phyloP scores from a whole-genome alignment of 331 rosid genomes.

The Malus hybrid region DNA sequence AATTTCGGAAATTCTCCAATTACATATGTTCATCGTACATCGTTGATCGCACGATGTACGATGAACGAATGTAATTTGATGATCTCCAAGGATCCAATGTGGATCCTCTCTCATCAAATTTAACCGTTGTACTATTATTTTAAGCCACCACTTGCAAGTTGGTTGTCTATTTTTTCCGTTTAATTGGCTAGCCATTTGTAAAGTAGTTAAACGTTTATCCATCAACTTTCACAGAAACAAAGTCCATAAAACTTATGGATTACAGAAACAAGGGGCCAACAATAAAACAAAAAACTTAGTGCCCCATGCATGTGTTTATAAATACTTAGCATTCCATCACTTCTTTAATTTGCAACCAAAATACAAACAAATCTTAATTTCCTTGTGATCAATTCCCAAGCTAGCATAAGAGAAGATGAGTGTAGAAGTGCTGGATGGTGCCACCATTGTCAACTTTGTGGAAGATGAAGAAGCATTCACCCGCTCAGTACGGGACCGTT shows the following conservation, averaged over 20 bases:
- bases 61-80: too few relatives aligned
- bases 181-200: not conserved
- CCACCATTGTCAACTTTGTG: conserved; percentile 54
- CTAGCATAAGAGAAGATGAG: conserved; percentile 40
- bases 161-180: not conserved
- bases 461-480: conserved; percentile 67
- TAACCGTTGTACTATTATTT: too few relatives aligned
- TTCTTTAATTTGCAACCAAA: too few relatives aligned
- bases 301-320: not conserved
- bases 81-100: too few relatives aligned
- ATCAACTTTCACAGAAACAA: not conserved
- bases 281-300: too few relatives aligned
- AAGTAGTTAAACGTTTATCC: not conserved
- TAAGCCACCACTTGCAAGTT: not conserved
- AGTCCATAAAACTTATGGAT: not conserved
- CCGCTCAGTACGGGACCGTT: conserved; percentile 17
- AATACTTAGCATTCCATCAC: not conserved
- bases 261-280: not conserved
- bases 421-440: conserved; percentile 59
- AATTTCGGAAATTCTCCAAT: rapidly evolving
- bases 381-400: not conserved
- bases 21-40: too few relatives aligned
- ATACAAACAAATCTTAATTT: not conserved
- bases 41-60: too few relatives aligned
- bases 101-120: too few relatives aligned